Base-by-base conservation (phyloP, 345 rosid genomes). In the Diplotaxis tenuifolia region DNA sequence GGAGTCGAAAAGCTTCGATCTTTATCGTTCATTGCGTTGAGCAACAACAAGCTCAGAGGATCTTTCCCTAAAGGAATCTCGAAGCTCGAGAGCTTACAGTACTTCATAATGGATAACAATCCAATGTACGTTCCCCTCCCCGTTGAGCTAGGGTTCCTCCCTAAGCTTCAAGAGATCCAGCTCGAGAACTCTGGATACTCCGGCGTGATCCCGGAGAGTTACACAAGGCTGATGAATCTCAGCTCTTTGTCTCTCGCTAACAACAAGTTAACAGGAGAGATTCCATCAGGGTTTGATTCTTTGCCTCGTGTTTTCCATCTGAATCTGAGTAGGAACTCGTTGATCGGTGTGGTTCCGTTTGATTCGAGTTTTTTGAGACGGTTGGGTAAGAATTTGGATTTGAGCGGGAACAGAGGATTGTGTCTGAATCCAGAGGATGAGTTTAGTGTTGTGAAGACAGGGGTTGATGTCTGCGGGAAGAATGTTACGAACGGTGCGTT, bases 71-170 rank as follows among this genome's bases (percentile, higher is more conserved):
- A 72, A 28, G 92, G 90, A 62, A 28, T 93, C 68, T 64, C 74
- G 1, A 90, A 86, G 56, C 80, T 93, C 9, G 82, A 83, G 68
- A 83, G 74, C 61, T 81, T 93, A 56, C 96, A 93, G 73, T 93
- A 87, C 82, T 85, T 93, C 60, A 82, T 93, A 54, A 87, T 93
- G 96, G 98, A 90, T 67, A 88, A 87, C 45, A 93, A 93, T 72
- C 96, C 93, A 19, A 85, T 93, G 89, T 75, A 64, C 75, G 71
- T 74, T 4, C 73, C 91, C 32, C 75, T 93, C 14, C 98, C 98
- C 0, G 49, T n/a, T 1, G 93, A 84, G 67, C 66, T 90, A 54
- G 89, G 96, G 3, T 65, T 65, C 22, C 79, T 90, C 1, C 79
- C 68, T 66, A 88, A 83, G 65, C 81, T 93, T 12, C 93, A 88